Conservation (phyloP, 768 basidiomycete species). For the Auricularia sp. region DNA sequence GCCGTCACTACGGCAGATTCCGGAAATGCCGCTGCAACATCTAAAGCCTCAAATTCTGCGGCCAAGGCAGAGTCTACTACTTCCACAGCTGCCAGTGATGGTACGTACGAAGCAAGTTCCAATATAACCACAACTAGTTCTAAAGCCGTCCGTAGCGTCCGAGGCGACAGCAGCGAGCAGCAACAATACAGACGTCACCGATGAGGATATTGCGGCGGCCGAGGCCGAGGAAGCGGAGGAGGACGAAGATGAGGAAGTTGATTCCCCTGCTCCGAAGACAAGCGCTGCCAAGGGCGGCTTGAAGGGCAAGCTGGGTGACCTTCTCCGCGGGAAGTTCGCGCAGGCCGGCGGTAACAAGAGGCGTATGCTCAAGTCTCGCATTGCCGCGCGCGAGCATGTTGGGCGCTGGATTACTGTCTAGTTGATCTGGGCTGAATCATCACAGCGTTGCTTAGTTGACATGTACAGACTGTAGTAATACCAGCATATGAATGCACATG, state of each 20-base stretch:
- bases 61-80: slow-evolving; percentile 5
- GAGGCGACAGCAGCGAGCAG: neutral
- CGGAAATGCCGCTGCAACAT: neutral
- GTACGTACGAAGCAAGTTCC: neutral
- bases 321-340: neutral
- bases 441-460: too few relatives aligned
- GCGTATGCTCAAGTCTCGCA: neutral
- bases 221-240: neutral
- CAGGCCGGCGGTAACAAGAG: neutral
- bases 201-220: neutral
- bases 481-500: too few relatives aligned
- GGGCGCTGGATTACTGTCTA: neutral
- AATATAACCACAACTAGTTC: too few relatives aligned
- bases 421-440: too few relatives aligned
- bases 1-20: slow-evolving; percentile 10
- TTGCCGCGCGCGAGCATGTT: neutral
- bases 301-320: neutral
- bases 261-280: neutral
- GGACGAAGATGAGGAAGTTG: neutral
- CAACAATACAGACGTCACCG: neutral
- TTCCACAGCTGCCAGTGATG: slow-evolving; percentile 3
- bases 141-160: neutral
- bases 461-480: too few relatives aligned
- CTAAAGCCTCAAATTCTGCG: neutral
- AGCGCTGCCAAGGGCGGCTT: neutral